Base-by-base conservation (phyloP, 2,329 filamentous ascomycete genomes). In the Albophoma yamanashiensis region DNA sequence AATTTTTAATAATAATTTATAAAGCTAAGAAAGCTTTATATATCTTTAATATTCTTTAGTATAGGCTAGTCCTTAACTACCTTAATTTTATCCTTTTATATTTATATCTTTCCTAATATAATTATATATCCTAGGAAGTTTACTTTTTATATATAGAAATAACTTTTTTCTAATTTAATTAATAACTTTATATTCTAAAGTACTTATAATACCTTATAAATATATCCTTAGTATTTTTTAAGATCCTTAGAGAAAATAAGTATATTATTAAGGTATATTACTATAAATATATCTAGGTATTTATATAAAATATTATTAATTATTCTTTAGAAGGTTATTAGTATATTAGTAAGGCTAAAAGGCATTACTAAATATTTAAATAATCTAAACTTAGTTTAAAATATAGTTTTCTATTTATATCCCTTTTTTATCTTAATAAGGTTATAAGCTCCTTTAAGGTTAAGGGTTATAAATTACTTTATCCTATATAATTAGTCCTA, bases 351-450 rank as follows among this genome's bases (percentile, higher is more conserved):
- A 55, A 71, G 50, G 22, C 57, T 62, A 61, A 72, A 71, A 11
- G 56, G 63, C 62, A 71, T 68, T 12, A 77, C 66, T 43, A 68
- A 52, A 45, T 68, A 76, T 61, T 77, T 58, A 60, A 64, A 76
- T 5, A 65, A 60, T 45, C 69, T 64, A 61, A 69, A 75, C 34
- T 66, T 53, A 0, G 67, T 75, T 22, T 59, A 31, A 59, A 76
- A 76, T 0, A 67, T 67, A 22, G 63, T 75, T 60, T 70, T 74
- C 65, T 62, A 73, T 61, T 74, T 64, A 42, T 76, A 59, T 7
- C 67, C 67, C 63, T 66, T 25, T 5, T 45, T 45, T 11, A 45
- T 25, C 5, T 14, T 2, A 15, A 45, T 45, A 25, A 45, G 9
- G 6, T 45, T 45, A 45, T 45, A 45, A 12, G 22, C 43, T 45